A percentile compares a stretch with the other conserved stretches of the same genome.
phyloP scores from a whole-genome alignment of 768 basidiomycete genomes.

The Amyloporia xantha region DNA sequence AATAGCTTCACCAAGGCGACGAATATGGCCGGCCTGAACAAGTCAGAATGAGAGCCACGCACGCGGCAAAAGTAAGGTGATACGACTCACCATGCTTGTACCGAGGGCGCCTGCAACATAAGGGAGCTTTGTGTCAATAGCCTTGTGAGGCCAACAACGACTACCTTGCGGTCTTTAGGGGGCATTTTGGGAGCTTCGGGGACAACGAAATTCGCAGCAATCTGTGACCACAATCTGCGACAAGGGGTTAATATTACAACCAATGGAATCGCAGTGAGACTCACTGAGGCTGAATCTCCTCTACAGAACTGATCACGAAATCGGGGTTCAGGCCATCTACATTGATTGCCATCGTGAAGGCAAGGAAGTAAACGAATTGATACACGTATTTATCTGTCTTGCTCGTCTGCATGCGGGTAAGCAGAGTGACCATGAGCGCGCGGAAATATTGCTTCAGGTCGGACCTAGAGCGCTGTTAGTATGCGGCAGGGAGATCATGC shows the following conservation, averaged over 20 bases:
- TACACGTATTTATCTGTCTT: slow-evolving; percentile 88
- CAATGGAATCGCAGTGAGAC: slow-evolving; percentile 17
- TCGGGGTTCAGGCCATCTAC: slow-evolving; percentile 73
- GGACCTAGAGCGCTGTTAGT: slow-evolving; percentile 32
- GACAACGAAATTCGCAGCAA: slow-evolving; percentile 69
- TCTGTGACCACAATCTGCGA: slow-evolving; percentile 73
- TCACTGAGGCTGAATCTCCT: slow-evolving; percentile 81
- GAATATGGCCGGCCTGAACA: slow-evolving; percentile 60
- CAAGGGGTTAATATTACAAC: background rate
- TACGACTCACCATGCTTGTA: slow-evolving; percentile 51
- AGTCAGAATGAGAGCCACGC: background rate
- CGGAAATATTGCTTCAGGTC: slow-evolving; percentile 70
- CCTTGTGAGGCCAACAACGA: slow-evolving; percentile 71
- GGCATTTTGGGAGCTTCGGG: slow-evolving; percentile 79
- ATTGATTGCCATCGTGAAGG: slow-evolving; percentile 70
- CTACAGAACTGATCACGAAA: slow-evolving; percentile 67
- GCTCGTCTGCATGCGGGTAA: slow-evolving; percentile 80
- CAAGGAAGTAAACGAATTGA: slow-evolving; percentile 72
- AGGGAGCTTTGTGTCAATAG: slow-evolving; percentile 67
- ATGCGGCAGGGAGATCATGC: background rate
- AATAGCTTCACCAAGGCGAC: slow-evolving; percentile 71
- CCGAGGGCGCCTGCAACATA: slow-evolving; percentile 61
- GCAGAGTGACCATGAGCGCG: slow-evolving; percentile 65
- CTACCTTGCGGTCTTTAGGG: slow-evolving; percentile 79
- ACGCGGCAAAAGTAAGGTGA: background rate